Evolutionary conservation across 169 alveolate genomes (phyloP).

Genomic region (Plasmodium billcollinsi): DNA sequence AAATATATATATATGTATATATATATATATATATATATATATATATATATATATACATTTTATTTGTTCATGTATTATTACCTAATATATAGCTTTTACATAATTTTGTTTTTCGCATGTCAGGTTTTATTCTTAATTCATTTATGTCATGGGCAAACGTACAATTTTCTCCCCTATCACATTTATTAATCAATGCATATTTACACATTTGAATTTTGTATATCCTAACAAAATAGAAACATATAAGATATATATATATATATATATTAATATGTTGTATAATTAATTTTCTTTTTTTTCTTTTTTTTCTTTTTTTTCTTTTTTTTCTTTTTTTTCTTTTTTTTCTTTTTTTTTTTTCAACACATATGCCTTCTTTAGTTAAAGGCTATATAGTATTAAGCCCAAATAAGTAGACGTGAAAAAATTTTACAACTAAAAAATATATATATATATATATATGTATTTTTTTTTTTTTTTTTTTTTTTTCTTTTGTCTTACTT

Average conservation of each 20-base stretch:
- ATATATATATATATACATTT: not conserved
- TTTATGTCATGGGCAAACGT: conserved; percentile 65
- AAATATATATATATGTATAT: conserved; percentile 7
- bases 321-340: no score
- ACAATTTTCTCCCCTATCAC: conserved; percentile 67
- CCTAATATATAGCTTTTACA: conserved; percentile 64
- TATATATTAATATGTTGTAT: not conserved
- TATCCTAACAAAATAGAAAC: conserved; percentile 15
- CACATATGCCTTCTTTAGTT: no score
- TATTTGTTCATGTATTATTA: no score
- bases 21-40: not conserved
- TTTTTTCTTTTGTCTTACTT: conserved; percentile 22
- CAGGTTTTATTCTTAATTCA: conserved; percentile 65
- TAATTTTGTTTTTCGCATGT: conserved; percentile 61
- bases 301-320: no score
- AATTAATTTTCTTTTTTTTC: no score
- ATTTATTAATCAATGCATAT: conserved; percentile 56
- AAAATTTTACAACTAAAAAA: no score
- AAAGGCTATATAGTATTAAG: no score
- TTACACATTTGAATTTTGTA: conserved; percentile 69
- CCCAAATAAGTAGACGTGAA: no score
- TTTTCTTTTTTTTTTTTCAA: no score
- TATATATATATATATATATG: conserved; percentile 1
- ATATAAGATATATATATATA: not conserved
- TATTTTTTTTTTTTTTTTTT: no score